These are phyloP conservation scores for Nitzschia palea DNA, from an alignment of 108 stramenopile genomes.

Conservation along the genomic window DNA sequence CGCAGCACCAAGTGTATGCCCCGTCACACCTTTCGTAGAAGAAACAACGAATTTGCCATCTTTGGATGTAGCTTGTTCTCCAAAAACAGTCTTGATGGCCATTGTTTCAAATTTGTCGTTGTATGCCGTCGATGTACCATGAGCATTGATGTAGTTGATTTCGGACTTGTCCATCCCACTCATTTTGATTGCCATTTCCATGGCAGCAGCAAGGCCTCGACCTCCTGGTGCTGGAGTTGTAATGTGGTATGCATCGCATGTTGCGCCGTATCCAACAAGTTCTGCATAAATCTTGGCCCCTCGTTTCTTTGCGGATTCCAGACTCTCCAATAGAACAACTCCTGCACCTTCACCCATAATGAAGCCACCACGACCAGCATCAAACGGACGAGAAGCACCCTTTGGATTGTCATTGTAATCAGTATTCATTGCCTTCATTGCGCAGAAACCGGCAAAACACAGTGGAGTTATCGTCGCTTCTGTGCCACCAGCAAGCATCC, in stretches of 20 bases:
- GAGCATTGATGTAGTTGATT: slow-evolving; percentile 94
- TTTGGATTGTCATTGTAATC: slow-evolving; percentile 86
- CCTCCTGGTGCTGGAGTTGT: slow-evolving; percentile 96
- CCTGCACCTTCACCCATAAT: slow-evolving; percentile 99
- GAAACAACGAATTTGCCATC: slow-evolving; percentile 82
- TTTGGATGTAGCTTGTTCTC: slow-evolving; percentile 82
- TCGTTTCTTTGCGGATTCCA: slow-evolving; percentile 88
- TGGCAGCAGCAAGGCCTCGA: slow-evolving; percentile 88
- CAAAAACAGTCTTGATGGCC: slow-evolving; percentile 92
- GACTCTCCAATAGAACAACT: slow-evolving; percentile 89
- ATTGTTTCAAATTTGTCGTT: slow-evolving; percentile 98
- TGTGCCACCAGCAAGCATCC: slow-evolving; percentile 92
- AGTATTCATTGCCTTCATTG: slow-evolving; percentile 94
- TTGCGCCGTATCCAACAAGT: slow-evolving; percentile 92
- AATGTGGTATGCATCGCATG: slow-evolving; percentile 98
- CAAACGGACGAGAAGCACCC: slow-evolving; percentile 92
- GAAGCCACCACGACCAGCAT: slow-evolving; percentile 92
- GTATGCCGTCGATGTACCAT: slow-evolving; percentile 96
- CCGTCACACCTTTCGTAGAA: slow-evolving; percentile 93
- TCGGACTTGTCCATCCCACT: slow-evolving; percentile 80
- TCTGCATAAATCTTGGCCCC: slow-evolving; percentile 95
- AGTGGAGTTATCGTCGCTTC: slow-evolving; percentile 94
- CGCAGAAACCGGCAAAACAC: slow-evolving; percentile 90
- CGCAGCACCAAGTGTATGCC: slow-evolving; percentile 96
- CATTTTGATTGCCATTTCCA: slow-evolving; percentile 85